Evolutionary conservation across 345 rosid genomes (phyloP), one percentile per base, ranked within the genome.

Genomic region (Eucalyptus paniculata): DNA sequence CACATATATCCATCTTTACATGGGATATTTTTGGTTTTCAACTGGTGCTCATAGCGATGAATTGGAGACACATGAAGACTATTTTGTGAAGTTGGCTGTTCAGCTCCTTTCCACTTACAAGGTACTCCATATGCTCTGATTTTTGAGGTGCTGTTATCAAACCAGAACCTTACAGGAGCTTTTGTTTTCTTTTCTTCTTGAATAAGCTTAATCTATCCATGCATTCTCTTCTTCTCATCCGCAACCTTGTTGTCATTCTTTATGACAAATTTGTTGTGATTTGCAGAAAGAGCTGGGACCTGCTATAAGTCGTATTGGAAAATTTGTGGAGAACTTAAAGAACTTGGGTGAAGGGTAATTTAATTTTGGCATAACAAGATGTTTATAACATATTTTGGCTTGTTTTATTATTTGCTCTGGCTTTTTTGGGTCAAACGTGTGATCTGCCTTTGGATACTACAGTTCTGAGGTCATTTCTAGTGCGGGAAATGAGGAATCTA

Each of bases 261-360:
- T 45, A 49, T 88, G 83, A 77, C 28, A 77, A 77, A 77, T 37
- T 77, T 77, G 47, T 77, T 37, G 42, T 17, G 53, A 30, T 87
- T 77, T 87, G 90, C 96, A 98, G 99, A 94, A 95, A 91, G 96
- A 95, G 93, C 92, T 98, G 94, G 93, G 91, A 89, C 99, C 99
- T 92, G 92, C 96, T 77, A 91, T 98, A 86, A 88, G 90, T 87
- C 97, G 94, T 47, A 95, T 98, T 80, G 96, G 89, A 56, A 96
- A 95, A 92, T 96, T 94, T 94, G 99, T 95, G 89, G 97, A 97
- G 92, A 97, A 97, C 91, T 94, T 98, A 90, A 98, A 95, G 94
- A 95, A 92, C 67, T 89, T 97, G 92, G 93, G 91, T 89, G 94
- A 92, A 88, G 94, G 97, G 99, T 97, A 94, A 92, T 69, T 50